These are phyloP conservation scores for Flammula alnicola DNA, from an alignment of 1,284 basidiomycete species.

Conservation along the genomic window DNA sequence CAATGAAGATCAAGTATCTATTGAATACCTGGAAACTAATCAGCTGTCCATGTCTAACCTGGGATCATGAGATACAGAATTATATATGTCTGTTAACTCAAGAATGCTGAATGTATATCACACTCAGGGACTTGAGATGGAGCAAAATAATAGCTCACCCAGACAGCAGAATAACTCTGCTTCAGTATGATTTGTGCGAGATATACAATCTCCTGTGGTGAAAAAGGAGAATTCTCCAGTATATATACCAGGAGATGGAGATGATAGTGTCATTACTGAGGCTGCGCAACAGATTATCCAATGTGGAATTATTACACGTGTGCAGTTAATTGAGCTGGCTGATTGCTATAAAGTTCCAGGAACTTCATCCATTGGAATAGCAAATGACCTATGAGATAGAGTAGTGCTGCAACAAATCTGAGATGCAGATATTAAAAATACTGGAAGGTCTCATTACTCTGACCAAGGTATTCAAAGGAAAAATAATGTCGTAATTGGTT, in stretches of 20 bases:
- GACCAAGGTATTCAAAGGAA: slow-evolving; percentile 7
- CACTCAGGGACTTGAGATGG: no score
- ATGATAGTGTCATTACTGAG: not conserved
- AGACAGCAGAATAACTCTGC: no score
- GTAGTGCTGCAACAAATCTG: not conserved
- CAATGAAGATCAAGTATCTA: not conserved
- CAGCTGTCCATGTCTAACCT: not conserved
- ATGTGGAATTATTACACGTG: not conserved
- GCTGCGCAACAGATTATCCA: not conserved
- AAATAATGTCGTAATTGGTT: not conserved
- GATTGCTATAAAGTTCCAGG: not conserved
- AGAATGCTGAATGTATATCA: not conserved
- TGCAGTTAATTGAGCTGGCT: not conserved
- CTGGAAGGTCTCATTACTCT: not conserved
- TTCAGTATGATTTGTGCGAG: no score
- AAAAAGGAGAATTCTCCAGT: not conserved
- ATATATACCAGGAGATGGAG: not conserved
- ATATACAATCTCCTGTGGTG: not conserved
- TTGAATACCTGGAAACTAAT: not conserved
- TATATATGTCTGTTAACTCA: not conserved
- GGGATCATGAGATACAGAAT: not conserved
- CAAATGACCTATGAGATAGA: not conserved
- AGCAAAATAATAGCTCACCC: no score
- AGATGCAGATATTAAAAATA: not conserved
- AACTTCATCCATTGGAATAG: not conserved